Evolutionary conservation across 495 filamentous ascomycete genomes (phyloP).

Genomic region (Articulospora tetracladia): DNA sequence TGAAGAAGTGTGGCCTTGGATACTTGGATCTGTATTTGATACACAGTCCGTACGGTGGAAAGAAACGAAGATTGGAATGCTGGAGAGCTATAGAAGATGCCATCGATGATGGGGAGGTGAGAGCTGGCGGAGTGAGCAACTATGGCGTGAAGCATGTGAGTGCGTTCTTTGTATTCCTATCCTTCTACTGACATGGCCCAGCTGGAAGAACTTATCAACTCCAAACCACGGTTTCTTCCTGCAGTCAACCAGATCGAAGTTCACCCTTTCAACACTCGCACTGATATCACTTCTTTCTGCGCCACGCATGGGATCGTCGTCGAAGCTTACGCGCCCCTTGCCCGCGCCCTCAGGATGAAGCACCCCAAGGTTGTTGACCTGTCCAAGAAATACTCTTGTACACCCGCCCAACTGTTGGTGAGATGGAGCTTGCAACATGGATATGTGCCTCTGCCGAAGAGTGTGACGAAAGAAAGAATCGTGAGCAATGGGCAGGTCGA

Average conservation of each 20-base stretch:
- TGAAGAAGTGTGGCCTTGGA: constrained; percentile 48
- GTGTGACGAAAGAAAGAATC: constrained; percentile 62
- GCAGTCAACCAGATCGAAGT: constrained; percentile 80
- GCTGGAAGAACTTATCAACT: constrained; percentile 59
- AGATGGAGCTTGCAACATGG: constrained; percentile 86
- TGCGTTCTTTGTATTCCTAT: constrained; percentile 8
- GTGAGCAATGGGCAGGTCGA: constrained; percentile 70
- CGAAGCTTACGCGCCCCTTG: constrained; percentile 79
- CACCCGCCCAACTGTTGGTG: constrained; percentile 72
- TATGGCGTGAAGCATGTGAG: constrained; percentile 64
- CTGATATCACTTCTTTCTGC: constrained; percentile 74
- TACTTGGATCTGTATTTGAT: constrained; percentile 65
- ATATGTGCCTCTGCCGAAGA: constrained; percentile 75
- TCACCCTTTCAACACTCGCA: constrained; percentile 78
- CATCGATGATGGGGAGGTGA: constrained; percentile 58
- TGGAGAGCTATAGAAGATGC: constrained; percentile 66
- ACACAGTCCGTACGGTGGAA: constrained; percentile 59
- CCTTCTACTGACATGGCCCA: constrained; percentile 19
- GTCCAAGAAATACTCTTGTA: constrained; percentile 66
- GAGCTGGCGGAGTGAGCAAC: constrained; percentile 62
- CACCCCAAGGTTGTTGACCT: constrained; percentile 59
- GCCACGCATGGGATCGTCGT: constrained; percentile 60
- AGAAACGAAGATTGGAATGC: constrained; percentile 47
- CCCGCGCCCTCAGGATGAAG: constrained; percentile 60
- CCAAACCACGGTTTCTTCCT: constrained; percentile 46